Evolutionary conservation across 192 early-diverging fungal species (phyloP), one percentile per base, ranked within the genome.

Genomic region (Allomyces macrogynus): DNA sequence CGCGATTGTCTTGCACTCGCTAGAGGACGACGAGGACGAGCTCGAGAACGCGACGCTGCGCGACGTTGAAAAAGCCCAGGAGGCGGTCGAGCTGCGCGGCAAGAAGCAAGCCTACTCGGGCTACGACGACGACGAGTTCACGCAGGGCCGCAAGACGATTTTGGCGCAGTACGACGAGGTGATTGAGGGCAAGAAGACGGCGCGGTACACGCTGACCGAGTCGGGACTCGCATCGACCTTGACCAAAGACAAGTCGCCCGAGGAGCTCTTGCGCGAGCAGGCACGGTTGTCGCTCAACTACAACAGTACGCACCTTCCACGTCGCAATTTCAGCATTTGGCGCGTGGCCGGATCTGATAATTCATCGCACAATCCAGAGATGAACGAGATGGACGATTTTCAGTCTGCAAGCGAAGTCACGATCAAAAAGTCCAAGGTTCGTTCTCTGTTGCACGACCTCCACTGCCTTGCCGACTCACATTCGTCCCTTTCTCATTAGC

Each of bases 121-220:
- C 23, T 91, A 83, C 69, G 87, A 92, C 32, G 89, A 91, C 61
- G 84, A 86, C 44, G 86, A 87, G 42, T 79, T 84, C 65, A 26
- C 67, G 3, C 73, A 71, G 16, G 77, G 80, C 24, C 70, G 75
- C 32, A 84, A 84, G 57, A 72, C 69, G 22, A 73, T 82, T 5
- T 70, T 84, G n/a, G 78, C 85, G 11, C 86, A 93, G 49, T 93
- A 92, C 63, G 89, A 92, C 67, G 89, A 92, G 57, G 86, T 84
- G 10, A 68, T 83, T 20, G 72, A 79, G 11, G 75, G 71, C 64
- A 70, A 70, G 32, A 40, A 40, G 32, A 7, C 32, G 32, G 32
- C 32, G 32, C 32, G 32, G 4, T 40, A 40, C 32, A 40, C 32
- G 3, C 73, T 91, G 49, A 76, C 71, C 24, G 72, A 71, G 8